Evolutionary conservation across 805 yeast species (phyloP), one percentile per base, ranked within the genome.

Genomic region (Candida nanaspora): DNA sequence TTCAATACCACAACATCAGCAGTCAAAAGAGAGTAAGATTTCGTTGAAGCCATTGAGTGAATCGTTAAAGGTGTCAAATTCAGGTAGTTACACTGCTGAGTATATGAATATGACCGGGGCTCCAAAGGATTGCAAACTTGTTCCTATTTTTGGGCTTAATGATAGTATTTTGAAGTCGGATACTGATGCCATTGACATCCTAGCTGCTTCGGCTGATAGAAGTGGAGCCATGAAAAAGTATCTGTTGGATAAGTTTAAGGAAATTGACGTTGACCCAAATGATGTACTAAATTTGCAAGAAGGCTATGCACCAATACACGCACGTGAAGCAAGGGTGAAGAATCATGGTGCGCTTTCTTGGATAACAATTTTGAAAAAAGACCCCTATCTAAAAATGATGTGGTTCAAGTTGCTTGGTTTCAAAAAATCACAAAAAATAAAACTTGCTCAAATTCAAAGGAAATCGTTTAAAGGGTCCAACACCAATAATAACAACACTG

Each of bases 261-360:
- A 25, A 18, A 11, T 18, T 7, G 14, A 47, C 3, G 39, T 59
- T 20, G 48, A 57, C 14, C 50, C 57, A 0, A 53, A 63, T 18
- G 76, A 69, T 11, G 42, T 43, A 1, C 57, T 76, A 6, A 63
- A 70, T 39, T 59, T 75, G 27, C 69, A 64, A 44, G 57, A 56
- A 1, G 73, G 72, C 2, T 64, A 63, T 46, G 46, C 66, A 3
- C 70, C 82, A 0, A 61, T 74, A 41, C 56, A 66, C 39, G 45
- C 65, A 15, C 63, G 62, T 22, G 67, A 63, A 37, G 58, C 68
- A 3, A 55, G 75, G 33, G 55, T 69, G 26, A 63, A 65, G 43
- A 68, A 69, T 47, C 70, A 66, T 53, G 83, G 82, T 1, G 77
- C 82, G 0, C 62, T 75, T 28, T 55, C 79, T 1, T 70, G 78